Conservation (phyloP, 2,329 filamentous ascomycete genomes). For the Diaporthe vexans region DNA sequence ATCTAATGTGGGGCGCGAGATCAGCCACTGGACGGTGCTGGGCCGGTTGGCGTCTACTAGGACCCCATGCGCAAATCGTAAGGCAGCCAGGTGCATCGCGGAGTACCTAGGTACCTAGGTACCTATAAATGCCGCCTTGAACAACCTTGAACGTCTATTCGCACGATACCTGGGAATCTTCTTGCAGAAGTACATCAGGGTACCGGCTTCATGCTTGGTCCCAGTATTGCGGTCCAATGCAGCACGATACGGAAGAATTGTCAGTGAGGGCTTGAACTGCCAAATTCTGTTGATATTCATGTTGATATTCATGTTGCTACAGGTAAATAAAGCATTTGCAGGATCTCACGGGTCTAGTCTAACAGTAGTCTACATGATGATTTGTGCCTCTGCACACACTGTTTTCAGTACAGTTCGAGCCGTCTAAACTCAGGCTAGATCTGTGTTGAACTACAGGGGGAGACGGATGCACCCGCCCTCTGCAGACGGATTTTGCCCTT, state of each 20-base stretch:
- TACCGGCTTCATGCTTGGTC: neutral
- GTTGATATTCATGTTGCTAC: neutral
- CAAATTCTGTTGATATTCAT: neutral
- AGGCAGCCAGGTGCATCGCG: neutral
- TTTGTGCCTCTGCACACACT: neutral
- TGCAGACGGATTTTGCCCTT: too few relatives aligned
- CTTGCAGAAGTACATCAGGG: too few relatives aligned
- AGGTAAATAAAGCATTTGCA: neutral
- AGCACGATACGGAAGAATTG: neutral
- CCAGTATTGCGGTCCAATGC: neutral
- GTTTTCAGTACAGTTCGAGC: conserved; percentile 7
- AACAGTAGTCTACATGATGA: conserved; percentile 1
- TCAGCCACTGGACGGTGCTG: neutral
- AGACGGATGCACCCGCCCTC: too few relatives aligned
- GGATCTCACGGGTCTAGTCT: neutral
- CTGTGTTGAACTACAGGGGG: too few relatives aligned
- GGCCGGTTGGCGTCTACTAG: neutral
- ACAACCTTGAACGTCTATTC: too few relatives aligned
- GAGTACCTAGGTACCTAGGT: neutral
- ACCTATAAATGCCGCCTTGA: neutral
- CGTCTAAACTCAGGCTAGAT: conserved; percentile 27
- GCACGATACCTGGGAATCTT: too few relatives aligned
- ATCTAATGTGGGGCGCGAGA: conserved; percentile 16
- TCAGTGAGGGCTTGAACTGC: neutral
- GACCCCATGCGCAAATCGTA: conserved; percentile 21